Evolutionary conservation across 495 filamentous ascomycete genomes (phyloP), one percentile per base, ranked within the genome.

Genomic region (Hyphodiscus hymeniophilus): DNA sequence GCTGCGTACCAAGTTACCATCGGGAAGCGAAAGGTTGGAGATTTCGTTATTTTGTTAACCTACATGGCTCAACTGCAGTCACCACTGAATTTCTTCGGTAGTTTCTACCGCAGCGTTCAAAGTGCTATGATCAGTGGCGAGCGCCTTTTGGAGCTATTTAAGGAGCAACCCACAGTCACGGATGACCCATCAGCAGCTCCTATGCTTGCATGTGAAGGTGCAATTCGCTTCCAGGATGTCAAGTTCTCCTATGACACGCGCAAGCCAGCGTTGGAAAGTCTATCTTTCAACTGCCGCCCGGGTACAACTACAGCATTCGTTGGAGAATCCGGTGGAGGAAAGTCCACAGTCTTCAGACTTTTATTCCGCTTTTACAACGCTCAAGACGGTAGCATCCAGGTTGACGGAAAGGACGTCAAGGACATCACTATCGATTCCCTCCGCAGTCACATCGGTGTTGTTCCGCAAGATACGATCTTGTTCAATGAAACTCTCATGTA

Each of bases 401-500:
- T 98, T 34, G 94, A 95, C 61, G 86, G 83, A 5, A 76, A 83
- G 38, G 84, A 96, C 62, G 83, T 96, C 8, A 77, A 84, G 53
- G 80, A 86, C 56, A 66, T 94, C 50, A 94, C 88, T 4, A 95
- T 97, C 59, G 87, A 97, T 65, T 94, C 88, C n/a, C 66, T 98
- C 31, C 83, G 92, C 45, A 74, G 74, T 36, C 82, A 87, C 57
- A 95, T 97, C 58, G 92, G 92, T 24, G 92, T 98, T 42, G 92
- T 98, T 16, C 92, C 92, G 8, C 92, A 98, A 63, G 92, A 98
- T 57, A 95, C 90, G 1, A 81, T 95, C 10, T 72, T 98, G 41
- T 98, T 98, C 76, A 97, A 98, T 62, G 92, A 97, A 64, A 85
- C 85, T 0, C 64, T 98, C 46, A 95, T 97, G 92, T 78, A 97